These are phyloP conservation scores for Apophysomyces trapeziformis DNA, from an alignment of 371 early-diverging fungal species.

Conservation along the genomic window DNA sequence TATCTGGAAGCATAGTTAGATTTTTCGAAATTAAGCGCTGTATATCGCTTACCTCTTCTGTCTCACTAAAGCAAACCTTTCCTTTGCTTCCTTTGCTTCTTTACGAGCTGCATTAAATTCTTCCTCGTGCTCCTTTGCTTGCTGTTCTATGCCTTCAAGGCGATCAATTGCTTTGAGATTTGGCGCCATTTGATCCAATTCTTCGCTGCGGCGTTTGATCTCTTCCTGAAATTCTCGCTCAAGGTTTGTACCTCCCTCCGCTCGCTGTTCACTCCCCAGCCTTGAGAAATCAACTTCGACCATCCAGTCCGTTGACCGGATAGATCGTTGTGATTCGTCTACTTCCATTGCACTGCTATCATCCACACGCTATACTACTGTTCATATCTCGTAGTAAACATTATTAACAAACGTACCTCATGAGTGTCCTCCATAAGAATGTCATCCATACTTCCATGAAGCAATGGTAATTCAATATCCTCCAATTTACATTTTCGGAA, in stretches of 20 bases:
- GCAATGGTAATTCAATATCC: slow-evolving; percentile 85
- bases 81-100: slow-evolving; percentile 80
- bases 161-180: slow-evolving; percentile 87
- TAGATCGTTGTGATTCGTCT: slow-evolving; percentile 49
- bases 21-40: background rate
- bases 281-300: slow-evolving; percentile 65
- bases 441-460: slow-evolving; percentile 69
- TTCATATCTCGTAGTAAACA: background rate
- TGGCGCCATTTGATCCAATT: slow-evolving; percentile 89
- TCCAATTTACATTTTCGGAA: slow-evolving; percentile 91
- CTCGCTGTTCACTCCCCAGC: slow-evolving; percentile 53
- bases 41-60: slow-evolving; percentile 68
- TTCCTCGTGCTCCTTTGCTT: slow-evolving; percentile 76
- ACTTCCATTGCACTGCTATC: slow-evolving; percentile 52
- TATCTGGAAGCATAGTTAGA: slow-evolving; percentile 49
- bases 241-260: slow-evolving; percentile 55
- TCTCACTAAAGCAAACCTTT: slow-evolving; percentile 81
- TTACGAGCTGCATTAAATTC: slow-evolving; percentile 82
- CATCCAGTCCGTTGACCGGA: slow-evolving; percentile 51
- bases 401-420: background rate
- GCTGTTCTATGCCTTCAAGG: slow-evolving; percentile 81
- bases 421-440: slow-evolving; percentile 65
- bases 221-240: slow-evolving; percentile 75
- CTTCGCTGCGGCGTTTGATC: slow-evolving; percentile 63
- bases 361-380: background rate